These are phyloP conservation scores for Lagenaria siceraria DNA, from an alignment of 306 rosid species.

Conservation along the genomic window DNA sequence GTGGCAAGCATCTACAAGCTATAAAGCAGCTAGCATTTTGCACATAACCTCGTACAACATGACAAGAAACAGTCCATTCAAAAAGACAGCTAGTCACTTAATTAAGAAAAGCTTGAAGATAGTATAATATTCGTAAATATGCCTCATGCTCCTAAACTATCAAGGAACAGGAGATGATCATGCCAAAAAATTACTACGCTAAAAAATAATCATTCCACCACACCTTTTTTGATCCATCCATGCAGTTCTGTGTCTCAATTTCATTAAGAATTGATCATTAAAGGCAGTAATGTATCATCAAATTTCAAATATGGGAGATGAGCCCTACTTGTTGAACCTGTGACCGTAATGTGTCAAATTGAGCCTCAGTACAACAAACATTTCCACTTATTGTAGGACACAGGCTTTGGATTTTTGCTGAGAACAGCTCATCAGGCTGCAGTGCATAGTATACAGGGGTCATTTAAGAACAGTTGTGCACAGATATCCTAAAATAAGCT, in stretches of 20 bases:
- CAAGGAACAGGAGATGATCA: neutral
- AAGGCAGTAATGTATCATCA: neutral
- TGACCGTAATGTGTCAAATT: conserved; percentile 63
- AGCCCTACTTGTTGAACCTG: conserved; percentile 84
- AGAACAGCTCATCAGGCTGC: conserved; percentile 76
- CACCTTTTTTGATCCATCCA: neutral
- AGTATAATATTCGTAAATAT: neutral
- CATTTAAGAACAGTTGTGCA: neutral
- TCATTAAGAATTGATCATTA: neutral
- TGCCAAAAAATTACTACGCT: neutral
- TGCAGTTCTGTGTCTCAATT: neutral
- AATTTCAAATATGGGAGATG: neutral
- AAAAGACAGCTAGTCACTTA: neutral
- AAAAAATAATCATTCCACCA: neutral
- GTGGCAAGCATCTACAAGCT: neutral
- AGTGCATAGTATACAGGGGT: neutral
- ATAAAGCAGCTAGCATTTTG: neutral
- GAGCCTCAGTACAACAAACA: conserved; percentile 79
- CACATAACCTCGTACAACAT: neutral
- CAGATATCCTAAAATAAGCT: neutral
- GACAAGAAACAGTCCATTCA: neutral
- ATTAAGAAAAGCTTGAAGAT: neutral
- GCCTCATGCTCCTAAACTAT: neutral
- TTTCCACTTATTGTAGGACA: conserved; percentile 76
- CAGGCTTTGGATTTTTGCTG: conserved; percentile 83